Base-by-base conservation (phyloP, 441 rosid genomes). In the Jatropha multifida region DNA sequence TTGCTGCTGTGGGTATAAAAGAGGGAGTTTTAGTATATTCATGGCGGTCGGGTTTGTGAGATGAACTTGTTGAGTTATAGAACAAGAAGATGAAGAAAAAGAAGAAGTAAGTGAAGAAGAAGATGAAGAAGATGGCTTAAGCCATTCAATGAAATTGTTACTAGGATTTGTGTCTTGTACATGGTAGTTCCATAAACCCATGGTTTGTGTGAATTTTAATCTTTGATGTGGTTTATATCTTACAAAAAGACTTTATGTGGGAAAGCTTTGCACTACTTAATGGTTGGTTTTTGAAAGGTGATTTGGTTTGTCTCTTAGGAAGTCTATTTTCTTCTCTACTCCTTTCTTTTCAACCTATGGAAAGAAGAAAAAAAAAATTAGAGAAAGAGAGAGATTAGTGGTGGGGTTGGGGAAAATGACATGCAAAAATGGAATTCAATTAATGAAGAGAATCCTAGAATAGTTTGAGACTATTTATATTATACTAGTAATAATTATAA, bases 61-160 rank as follows among this genome's bases (percentile, higher is more conserved):
- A 56, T 78, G 83, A 73, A 79, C 76, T 69, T 83, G 85, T 76
- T 82, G 81, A 61, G 88, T 82, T 77, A 78, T 66, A 74, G 77
- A 74, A 46, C 76, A 81, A 0, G 82, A 80, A 6, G 85, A 78
- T 1, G 80, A 74, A 2, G 78, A 65, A 1, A 83, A 74, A 1
- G 83, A 74, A 0, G 87, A 69, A 7, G 82, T 68, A 4, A 72
- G 37, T 0, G 78, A 58, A 2, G 85, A 60, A 7, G 88, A 69
- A 48, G 82, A 59, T 32, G 87, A 63, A 40, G 86, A 10, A 20
- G 79, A 59, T 55, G 99, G 92, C 77, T 91, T 89, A 68, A 94
- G 95, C 97, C 97, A 94, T 87, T 94, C 97, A 78, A 93, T 89
- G 88, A 94, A 91, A 83, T 52, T 52, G 46, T 1, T 51, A 10